phyloP scores from a whole-genome alignment of 768 basidiomycete species.

The Hemileccinum impolitum region DNA sequence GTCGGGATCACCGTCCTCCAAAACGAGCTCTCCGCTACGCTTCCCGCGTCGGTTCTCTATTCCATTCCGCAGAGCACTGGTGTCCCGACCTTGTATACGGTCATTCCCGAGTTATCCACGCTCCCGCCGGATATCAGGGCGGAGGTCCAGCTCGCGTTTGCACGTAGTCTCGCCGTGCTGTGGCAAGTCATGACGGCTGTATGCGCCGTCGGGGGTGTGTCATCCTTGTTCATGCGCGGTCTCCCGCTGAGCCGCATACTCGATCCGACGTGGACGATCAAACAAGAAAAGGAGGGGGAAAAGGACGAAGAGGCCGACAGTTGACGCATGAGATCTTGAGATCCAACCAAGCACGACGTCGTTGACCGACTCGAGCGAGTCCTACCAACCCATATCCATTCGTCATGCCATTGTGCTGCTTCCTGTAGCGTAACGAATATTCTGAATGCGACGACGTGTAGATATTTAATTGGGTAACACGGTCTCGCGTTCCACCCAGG shows the following conservation, averaged over 20 bases:
- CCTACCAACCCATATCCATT: no score
- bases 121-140: slow-evolving; percentile 33
- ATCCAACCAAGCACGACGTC: no score
- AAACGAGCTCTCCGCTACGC: slow-evolving; percentile 41
- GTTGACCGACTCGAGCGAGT: no score
- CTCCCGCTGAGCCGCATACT: slow-evolving; percentile 6
- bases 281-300: background rate
- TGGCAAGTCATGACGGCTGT: slow-evolving; percentile 46
- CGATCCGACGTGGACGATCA: slow-evolving; percentile 10
- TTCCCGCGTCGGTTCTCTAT: slow-evolving; percentile 38
- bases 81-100: slow-evolving; percentile 37
- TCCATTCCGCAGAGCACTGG: slow-evolving; percentile 35
- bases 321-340: background rate
- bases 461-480: no score
- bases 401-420: no score
- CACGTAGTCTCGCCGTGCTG: slow-evolving; percentile 34
- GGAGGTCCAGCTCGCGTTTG: slow-evolving; percentile 42
- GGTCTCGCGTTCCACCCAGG: slow-evolving; percentile 20
- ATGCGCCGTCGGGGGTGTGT: slow-evolving; percentile 12
- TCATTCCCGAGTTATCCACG: slow-evolving; percentile 39
- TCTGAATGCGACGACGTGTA: background rate
- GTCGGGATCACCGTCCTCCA: slow-evolving; percentile 50
- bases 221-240: slow-evolving; percentile 18
- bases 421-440: no score
- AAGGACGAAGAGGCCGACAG: background rate